Evolutionary conservation across 2,329 filamentous ascomycete species (phyloP), one percentile per base, ranked within the genome.

Genomic region (Monilinia fructigena): DNA sequence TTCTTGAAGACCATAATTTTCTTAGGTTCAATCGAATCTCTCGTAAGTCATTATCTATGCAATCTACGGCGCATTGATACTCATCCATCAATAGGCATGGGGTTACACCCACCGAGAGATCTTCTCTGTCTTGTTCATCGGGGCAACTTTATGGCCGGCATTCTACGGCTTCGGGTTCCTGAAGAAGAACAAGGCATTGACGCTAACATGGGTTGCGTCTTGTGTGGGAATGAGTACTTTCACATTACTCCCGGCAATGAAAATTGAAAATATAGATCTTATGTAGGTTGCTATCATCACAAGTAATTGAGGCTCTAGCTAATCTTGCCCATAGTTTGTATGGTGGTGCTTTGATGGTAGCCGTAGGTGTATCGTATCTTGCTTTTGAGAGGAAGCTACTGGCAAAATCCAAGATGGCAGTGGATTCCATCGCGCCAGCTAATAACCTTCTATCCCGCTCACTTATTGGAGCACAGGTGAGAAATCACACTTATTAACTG

Each of bases 71-170:
- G 23, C 14, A 18, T 18, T 47, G 23, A 47, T 26, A 58, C 31
- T 63, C 42, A 63, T 18, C 48, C 55, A 65, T 55, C 14, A 26
- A 28, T 66, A 95, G 91, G 93, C 95, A 28, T 82, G 96, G 79
- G 93, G 92, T 61, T 99, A 99, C 76, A 96, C 96, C 66, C 85
- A 94, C 72, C 89, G 95, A 52, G 90, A 97, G 75, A 87, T 98
- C 31, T 89, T 96, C 72, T 97, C 94, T 0, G 80, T 86, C 0
- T 86, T 94, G 66, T 99, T 93, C 74, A 74, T 93, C 35, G 71
- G 93, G 4, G 93, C 86, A 4, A 85, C 88, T 0, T 82, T 90
- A 54, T 99, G 93, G 91, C 95, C 95, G 0, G 72, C 84, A 0
- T 81, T 87, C 0, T 90, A 95, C 71, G 94, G 95, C 0, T 74